A percentile compares a stretch with the other conserved stretches of the same genome.
phyloP scores from a whole-genome alignment of 164 flowering plant species.

The Dillenia turbinata region DNA sequence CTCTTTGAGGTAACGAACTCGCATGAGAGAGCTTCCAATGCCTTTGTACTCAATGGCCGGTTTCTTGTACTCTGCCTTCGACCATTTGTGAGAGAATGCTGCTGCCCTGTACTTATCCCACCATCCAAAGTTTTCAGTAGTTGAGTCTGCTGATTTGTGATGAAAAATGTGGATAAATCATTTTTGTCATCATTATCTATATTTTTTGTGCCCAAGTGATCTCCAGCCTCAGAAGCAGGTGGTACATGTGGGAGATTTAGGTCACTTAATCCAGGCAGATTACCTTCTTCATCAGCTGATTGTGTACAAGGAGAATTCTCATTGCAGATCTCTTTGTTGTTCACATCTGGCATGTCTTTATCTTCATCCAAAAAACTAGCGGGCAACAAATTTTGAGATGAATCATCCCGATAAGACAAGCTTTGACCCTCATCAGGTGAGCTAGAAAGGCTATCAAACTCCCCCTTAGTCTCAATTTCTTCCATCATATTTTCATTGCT shows the following conservation, averaged over 20 bases:
- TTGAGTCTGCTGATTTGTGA: neutral
- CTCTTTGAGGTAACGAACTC: constrained; percentile 15
- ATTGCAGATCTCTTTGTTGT: constrained; percentile 5
- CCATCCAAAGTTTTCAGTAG: constrained; percentile 6
- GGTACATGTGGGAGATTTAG: constrained; percentile 24
- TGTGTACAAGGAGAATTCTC: constrained; percentile 3
- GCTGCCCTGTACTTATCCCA: constrained; percentile 5
- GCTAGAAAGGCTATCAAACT: constrained; percentile 4
- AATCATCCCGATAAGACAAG: constrained; percentile 4
- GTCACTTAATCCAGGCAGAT: constrained; percentile 17
- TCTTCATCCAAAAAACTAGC: constrained; percentile 13
- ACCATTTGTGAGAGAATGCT: constrained; percentile 1
- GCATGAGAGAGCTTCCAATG: constrained; percentile 32
- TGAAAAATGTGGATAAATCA: too few relatives aligned
- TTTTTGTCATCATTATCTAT: constrained; percentile 7
- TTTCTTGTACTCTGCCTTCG: constrained; percentile 44
- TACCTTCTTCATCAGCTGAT: constrained; percentile 7
- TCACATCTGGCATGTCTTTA: constrained; percentile 6
- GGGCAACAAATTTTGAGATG: constrained; percentile 12
- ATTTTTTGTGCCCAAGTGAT: neutral
- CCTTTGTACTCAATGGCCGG: constrained; percentile 35
- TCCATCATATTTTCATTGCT: neutral
- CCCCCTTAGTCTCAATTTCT: constrained; percentile 2
- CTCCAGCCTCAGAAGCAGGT: constrained; percentile 14
- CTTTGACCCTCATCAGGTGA: constrained; percentile 8